Evolutionary conservation across 2,329 filamentous ascomycete species (phyloP), one percentile per base, ranked within the genome.

Genomic region (Colletotrichum liaoningense): DNA sequence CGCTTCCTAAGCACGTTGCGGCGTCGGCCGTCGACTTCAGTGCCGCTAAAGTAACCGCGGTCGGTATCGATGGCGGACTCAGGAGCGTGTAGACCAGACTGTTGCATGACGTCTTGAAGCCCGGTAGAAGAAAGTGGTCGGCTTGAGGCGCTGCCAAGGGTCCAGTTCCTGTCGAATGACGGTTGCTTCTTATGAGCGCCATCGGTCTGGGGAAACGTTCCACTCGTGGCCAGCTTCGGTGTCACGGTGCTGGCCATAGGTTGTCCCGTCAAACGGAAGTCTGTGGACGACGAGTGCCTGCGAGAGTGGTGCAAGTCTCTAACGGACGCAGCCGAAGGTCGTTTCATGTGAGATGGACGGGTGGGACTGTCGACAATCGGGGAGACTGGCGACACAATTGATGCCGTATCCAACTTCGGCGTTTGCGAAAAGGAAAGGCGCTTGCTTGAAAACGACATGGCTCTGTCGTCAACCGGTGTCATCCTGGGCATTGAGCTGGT

Each of bases 11-110:
- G 86, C 59, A 97, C 87, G 79, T 95, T 97, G 58, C 94, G 90
- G 77, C 90, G 91, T 71, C 93, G 91, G 56, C 90, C 90, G 75
- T 98, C 95, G 12, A 92, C 87, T 79, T 98, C 96, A 19, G 93
- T 93, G 3, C 95, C 95, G 8, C 96, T 98, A 80, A 98, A 98
- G 82, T 98, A 98, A 28, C 95, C 96, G 46, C 95, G 90, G 78
- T 98, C 97, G 19, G 94, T 82, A 74, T 97, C 94, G 28, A 86
- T 82, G 19, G 84, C 84, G 9, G 86, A 86, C 72, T 90, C 88
- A 74, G 85, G 85, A 16, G 84, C 77, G 14, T 84, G 81, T 16
- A 78, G 72, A 16, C 79, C 79, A 1, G 84, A 83, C 26, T 79
- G 79, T 26, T 82, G 81, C 62, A 83, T 65, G 7, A 83, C 77